Evolutionary conservation across 1,284 basidiomycete genomes (phyloP).

Genomic region (Afroboletus lepidellus): DNA sequence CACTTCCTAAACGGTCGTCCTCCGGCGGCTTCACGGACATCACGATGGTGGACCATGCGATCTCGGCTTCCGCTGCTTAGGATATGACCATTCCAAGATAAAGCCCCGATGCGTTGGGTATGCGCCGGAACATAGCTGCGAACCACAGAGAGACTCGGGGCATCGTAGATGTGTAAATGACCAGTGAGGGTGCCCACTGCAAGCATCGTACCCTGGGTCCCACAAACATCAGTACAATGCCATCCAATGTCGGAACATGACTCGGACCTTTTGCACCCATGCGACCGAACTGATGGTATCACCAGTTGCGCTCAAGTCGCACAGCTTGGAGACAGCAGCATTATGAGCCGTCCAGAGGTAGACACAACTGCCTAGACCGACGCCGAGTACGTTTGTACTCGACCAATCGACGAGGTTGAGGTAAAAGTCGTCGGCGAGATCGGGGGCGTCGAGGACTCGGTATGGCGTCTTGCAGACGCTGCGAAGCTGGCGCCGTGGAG

Average conservation of each 20-base stretch:
- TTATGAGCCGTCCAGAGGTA: constrained; percentile 98
- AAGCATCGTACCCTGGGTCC: constrained; percentile 72
- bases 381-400: constrained; percentile 90
- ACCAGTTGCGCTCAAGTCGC: constrained; percentile 63
- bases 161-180: constrained; percentile 92
- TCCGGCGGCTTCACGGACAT: constrained; percentile 71
- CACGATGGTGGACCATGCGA: constrained; percentile 87
- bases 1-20: constrained; percentile 76
- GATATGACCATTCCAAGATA: constrained; percentile 92
- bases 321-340: constrained; percentile 88
- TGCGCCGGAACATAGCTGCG: constrained; percentile 91
- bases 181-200: constrained; percentile 92
- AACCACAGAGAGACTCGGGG: constrained; percentile 71
- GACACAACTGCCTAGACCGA: constrained; percentile 89
- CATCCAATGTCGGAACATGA: constrained; percentile 25
- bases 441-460: constrained; percentile 95
- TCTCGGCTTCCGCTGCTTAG: constrained; percentile 92
- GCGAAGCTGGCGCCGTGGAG: constrained; percentile 50
- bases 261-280: constrained; percentile 84
- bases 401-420: constrained; percentile 99
- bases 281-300: constrained; percentile 84
- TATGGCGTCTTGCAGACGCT: constrained; percentile 94
- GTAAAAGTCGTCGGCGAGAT: constrained; percentile 97
- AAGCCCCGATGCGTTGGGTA: constrained; percentile 83
- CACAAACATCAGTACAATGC: neutral